phyloP scores from a whole-genome alignment of 345 rosid species.

The Eutrema yunnanense region DNA sequence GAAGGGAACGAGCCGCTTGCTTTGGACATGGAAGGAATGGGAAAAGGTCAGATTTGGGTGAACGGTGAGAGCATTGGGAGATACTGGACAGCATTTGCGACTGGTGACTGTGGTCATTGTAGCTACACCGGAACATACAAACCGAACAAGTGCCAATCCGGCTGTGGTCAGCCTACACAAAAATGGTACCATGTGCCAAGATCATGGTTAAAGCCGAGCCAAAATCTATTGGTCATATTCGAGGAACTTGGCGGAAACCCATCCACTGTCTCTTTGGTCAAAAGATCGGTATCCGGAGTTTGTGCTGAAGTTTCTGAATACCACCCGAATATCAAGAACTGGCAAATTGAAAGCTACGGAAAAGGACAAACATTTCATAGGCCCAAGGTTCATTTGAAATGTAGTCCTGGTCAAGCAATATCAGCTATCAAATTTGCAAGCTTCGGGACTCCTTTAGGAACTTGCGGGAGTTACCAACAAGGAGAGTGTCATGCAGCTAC shows the following conservation, averaged over 20 bases:
- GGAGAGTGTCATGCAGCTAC: conserved; percentile 87
- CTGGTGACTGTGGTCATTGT: conserved; percentile 72
- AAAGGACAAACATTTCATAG: conserved; percentile 73
- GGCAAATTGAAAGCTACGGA: conserved; percentile 99
- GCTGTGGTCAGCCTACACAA: conserved; percentile 97
- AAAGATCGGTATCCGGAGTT: conserved; percentile 71
- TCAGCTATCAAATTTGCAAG: conserved; percentile 90
- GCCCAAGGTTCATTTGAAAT: conserved; percentile 84
- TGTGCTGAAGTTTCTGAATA: conserved; percentile 90
- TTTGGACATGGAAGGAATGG: conserved; percentile 96
- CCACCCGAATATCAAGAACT: conserved; percentile 91
- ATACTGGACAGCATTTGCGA: conserved; percentile 90
- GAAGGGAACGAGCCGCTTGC: conserved; percentile 91
- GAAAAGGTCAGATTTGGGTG: conserved; percentile 97
- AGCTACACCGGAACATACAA: conserved; percentile 71
- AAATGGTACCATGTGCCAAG: conserved; percentile 90
- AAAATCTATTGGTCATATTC: conserved; percentile 81
- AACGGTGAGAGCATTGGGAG: conserved; percentile 92
- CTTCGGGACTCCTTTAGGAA: conserved; percentile 97
- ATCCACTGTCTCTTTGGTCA: conserved; percentile 64
- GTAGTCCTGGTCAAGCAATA: conserved; percentile 74
- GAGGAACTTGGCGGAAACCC: conserved; percentile 98
- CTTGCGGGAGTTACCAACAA: conserved; percentile 91
- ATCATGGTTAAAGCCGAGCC: conserved; percentile 81
- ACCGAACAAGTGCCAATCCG: conserved; percentile 77